Conservation (phyloP, 2,329 filamentous ascomycete genomes). For the Bimuria novae-zelandiae region DNA sequence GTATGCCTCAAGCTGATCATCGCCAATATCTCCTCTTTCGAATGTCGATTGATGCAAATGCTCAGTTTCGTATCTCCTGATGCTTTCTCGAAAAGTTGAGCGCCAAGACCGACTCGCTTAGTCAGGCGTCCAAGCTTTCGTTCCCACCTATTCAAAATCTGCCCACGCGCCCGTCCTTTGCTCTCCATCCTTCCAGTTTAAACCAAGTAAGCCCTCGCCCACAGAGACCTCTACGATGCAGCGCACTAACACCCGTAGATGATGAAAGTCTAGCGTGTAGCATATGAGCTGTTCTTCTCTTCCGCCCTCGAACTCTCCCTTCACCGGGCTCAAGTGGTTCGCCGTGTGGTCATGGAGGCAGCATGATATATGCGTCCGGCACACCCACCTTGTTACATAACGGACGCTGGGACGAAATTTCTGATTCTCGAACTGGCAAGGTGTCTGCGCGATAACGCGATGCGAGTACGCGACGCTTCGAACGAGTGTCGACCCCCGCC, state of each 20-base stretch:
- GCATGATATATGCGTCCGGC: slow-evolving; percentile 99
- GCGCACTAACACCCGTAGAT: slow-evolving; percentile 63
- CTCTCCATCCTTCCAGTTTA: slow-evolving; percentile 99
- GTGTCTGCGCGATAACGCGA: slow-evolving; percentile 29
- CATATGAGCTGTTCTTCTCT: slow-evolving; percentile 79
- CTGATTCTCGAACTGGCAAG: slow-evolving; percentile 74
- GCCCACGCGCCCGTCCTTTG: slow-evolving; percentile 30
- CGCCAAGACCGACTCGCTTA: slow-evolving; percentile 38
- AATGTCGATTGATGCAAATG: background rate
- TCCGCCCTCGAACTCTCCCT: slow-evolving; percentile 80
- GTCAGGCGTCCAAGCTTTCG: slow-evolving; percentile 29
- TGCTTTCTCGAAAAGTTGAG: slow-evolving; percentile 8
- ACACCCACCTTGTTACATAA: slow-evolving; percentile 97
- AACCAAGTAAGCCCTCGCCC: slow-evolving; percentile 72
- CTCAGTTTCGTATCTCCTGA: background rate
- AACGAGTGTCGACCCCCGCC: slow-evolving; percentile 1
- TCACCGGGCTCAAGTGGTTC: slow-evolving; percentile 87
- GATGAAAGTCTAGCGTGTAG: slow-evolving; percentile 99
- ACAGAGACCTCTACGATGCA: background rate
- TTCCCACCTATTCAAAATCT: slow-evolving; percentile 41
- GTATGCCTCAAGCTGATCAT: slow-evolving; percentile 31
- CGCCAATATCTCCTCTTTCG: background rate
- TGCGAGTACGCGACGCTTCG: slow-evolving; percentile 2
- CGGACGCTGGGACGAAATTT: slow-evolving; percentile 98
- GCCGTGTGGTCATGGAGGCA: slow-evolving; percentile 66